Percentiles rank a stretch among this genome's conserved stretches.
Conservation (phyloP, 306 rosid genomes). For the Trifolium repens region DNA sequence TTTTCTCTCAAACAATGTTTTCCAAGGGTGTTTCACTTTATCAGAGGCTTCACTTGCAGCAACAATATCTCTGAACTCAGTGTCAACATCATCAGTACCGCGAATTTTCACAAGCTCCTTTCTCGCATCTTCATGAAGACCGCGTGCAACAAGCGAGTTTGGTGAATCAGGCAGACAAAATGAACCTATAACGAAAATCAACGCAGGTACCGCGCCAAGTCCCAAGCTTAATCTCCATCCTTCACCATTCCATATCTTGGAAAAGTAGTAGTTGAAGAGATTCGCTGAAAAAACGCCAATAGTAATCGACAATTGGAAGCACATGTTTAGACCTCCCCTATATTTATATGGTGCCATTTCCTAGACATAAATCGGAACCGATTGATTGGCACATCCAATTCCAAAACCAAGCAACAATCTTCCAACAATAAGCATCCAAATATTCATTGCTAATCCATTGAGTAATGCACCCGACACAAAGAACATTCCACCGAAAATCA, state of each 20-base stretch:
- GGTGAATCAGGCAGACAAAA: constrained; percentile 79
- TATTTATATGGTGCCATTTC: constrained; percentile 74
- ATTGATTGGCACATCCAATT: constrained; percentile 83
- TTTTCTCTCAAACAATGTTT: constrained; percentile 48
- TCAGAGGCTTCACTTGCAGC: constrained; percentile 63
- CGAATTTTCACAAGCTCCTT: constrained; percentile 56
- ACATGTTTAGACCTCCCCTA: constrained; percentile 71
- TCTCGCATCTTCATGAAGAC: constrained; percentile 49
- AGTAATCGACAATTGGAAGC: constrained; percentile 80
- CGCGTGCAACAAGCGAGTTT: constrained; percentile 69
- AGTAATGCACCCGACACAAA: constrained; percentile 66
- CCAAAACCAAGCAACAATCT: constrained; percentile 83
- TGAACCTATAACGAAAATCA: constrained; percentile 62
- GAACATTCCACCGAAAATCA: constrained; percentile 62
- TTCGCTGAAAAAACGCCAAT: constrained; percentile 71
- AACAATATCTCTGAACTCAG: constrained; percentile 60
- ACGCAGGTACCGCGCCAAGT: constrained; percentile 71
- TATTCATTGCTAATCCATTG: constrained; percentile 54
- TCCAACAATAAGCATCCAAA: constrained; percentile 74
- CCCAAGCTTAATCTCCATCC: constrained; percentile 89
- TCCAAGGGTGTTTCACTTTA: constrained; percentile 64
- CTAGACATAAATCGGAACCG: constrained; percentile 81
- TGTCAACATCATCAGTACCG: constrained; percentile 56
- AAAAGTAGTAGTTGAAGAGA: constrained; percentile 62
- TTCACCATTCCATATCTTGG: constrained; percentile 56